phyloP scores from a whole-genome alignment of 192 early-diverging fungal genomes.

The Podila verticillata region DNA sequence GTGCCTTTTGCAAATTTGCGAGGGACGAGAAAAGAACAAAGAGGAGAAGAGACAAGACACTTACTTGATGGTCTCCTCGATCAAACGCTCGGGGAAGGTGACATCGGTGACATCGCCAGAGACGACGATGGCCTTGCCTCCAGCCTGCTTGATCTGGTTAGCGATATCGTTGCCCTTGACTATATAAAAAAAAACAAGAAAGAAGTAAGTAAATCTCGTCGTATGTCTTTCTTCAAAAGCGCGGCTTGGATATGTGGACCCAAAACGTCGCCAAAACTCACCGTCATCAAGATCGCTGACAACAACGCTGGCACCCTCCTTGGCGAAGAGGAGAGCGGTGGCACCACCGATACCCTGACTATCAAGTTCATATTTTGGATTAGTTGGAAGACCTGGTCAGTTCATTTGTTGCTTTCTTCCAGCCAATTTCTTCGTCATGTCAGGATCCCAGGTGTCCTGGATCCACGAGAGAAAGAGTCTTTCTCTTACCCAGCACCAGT shows the following conservation, averaged over 20 bases:
- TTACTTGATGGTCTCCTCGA: slow-evolving; percentile 62
- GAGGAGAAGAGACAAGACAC: background rate
- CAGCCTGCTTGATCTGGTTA: slow-evolving; percentile 78
- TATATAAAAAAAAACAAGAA: slow-evolving; percentile 14
- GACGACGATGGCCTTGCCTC: slow-evolving; percentile 85
- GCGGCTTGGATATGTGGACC: background rate
- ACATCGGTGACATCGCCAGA: slow-evolving; percentile 65
- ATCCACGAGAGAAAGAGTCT: background rate
- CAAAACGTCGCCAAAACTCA: slow-evolving; percentile 1
- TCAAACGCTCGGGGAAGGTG: slow-evolving; percentile 59
- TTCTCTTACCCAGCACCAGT: slow-evolving; percentile 65
- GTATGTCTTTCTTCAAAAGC: background rate
- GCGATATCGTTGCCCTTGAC: slow-evolving; percentile 83
- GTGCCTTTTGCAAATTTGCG: background rate
- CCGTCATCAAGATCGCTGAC: slow-evolving; percentile 88
- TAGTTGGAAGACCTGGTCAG: too few species aligned
- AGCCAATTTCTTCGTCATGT: too few species aligned
- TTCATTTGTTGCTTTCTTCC: too few species aligned
- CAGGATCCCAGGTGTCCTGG: background rate
- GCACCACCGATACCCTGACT: slow-evolving; percentile 86
- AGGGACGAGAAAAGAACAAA: background rate
- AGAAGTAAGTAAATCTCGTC: background rate
- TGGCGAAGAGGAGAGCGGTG: slow-evolving; percentile 86
- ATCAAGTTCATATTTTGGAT: background rate
- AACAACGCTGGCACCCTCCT: slow-evolving; percentile 87